Evolutionary conservation across 2,329 filamentous ascomycete genomes (phyloP).

Genomic region (Lasiodiplodia hormozganensis): DNA sequence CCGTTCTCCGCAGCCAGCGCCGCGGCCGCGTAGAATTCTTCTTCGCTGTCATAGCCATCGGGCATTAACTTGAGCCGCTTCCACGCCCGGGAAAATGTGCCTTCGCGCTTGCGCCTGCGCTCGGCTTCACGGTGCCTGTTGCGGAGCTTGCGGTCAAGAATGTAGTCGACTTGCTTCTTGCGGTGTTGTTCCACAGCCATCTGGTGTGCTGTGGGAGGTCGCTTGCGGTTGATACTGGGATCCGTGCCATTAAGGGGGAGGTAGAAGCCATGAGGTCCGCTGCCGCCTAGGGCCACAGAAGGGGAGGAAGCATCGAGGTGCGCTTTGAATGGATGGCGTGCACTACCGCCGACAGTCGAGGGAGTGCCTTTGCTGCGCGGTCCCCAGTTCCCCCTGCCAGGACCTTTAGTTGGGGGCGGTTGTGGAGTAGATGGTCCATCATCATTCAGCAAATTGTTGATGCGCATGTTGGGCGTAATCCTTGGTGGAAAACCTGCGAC

Average conservation of each 20-base stretch:
- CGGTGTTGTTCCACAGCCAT: conserved; percentile 80
- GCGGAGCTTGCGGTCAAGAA: conserved; percentile 76
- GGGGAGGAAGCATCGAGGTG: conserved; percentile 31
- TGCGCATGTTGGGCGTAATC: conserved; percentile 52
- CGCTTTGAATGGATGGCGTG: conserved; percentile 38
- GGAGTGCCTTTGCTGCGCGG: conserved; percentile 41
- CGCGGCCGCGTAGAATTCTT: conserved; percentile 37
- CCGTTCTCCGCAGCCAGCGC: conserved; percentile 33
- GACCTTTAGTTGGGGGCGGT: conserved; percentile 46
- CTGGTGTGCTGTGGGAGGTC: conserved; percentile 82
- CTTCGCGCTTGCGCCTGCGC: conserved; percentile 68
- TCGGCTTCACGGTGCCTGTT: conserved; percentile 69
- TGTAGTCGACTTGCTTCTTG: conserved; percentile 80
- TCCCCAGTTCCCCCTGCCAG: conserved; percentile 59
- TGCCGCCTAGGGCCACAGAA: conserved; percentile 41
- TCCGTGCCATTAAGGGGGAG: conserved; percentile 59
- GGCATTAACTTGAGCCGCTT: conserved; percentile 63
- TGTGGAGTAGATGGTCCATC: conserved; percentile 43
- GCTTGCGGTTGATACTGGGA: conserved; percentile 61
- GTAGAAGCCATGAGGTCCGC: conserved; percentile 60
- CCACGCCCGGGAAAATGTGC: conserved; percentile 71
- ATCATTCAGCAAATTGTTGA: conserved; percentile 57
- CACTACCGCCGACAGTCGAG: conserved; percentile 34
- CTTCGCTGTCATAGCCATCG: conserved; percentile 56
- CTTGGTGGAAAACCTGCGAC: conserved; percentile 42